Conservation (phyloP, 768 basidiomycete species). For the Russula brevipes region DNA sequence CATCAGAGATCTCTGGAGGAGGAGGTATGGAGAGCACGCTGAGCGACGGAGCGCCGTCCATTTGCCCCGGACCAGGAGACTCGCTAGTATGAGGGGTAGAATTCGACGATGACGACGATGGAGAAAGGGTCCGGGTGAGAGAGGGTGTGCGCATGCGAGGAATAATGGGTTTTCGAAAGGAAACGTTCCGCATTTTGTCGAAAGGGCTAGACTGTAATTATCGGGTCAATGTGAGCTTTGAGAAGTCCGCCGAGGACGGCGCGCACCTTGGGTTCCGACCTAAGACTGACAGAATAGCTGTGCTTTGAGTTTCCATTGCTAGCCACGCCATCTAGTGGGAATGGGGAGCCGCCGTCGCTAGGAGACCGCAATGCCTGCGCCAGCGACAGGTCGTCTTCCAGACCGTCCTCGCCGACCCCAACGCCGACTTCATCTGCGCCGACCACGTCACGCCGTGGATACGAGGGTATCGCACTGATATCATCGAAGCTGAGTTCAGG, state of each 20-base stretch:
- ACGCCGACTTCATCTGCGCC: constrained; percentile 6
- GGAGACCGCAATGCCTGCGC: constrained; percentile 54
- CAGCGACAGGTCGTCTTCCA: constrained; percentile 42
- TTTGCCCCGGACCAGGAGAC: constrained; percentile 13
- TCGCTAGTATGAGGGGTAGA: constrained; percentile 46
- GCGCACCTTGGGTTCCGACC: constrained; percentile 54
- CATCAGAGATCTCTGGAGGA: constrained; percentile 20
- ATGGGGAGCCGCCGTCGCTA: constrained; percentile 49
- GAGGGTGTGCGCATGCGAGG: constrained; percentile 60
- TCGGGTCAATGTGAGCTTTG: neutral
- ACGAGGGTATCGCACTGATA: constrained; percentile 51
- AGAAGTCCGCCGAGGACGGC: neutral
- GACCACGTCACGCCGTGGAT: constrained; percentile 38
- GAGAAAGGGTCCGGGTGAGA: constrained; percentile 56
- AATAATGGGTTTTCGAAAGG: constrained; percentile 46
- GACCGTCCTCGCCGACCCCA: constrained; percentile 32
- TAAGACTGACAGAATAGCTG: constrained; percentile 56
- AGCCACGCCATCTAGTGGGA: constrained; percentile 35
- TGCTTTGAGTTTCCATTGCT: constrained; percentile 38
- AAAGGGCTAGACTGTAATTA: constrained; percentile 51
- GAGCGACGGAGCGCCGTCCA: constrained; percentile 8
- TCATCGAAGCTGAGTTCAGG: constrained; percentile 46
- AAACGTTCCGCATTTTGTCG: constrained; percentile 60
- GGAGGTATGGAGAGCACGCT: constrained; percentile 21
- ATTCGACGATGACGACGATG: constrained; percentile 55